Evolutionary conservation across 2,329 filamentous ascomycete genomes (phyloP).

Genomic region (Ophiostoma piceae): DNA sequence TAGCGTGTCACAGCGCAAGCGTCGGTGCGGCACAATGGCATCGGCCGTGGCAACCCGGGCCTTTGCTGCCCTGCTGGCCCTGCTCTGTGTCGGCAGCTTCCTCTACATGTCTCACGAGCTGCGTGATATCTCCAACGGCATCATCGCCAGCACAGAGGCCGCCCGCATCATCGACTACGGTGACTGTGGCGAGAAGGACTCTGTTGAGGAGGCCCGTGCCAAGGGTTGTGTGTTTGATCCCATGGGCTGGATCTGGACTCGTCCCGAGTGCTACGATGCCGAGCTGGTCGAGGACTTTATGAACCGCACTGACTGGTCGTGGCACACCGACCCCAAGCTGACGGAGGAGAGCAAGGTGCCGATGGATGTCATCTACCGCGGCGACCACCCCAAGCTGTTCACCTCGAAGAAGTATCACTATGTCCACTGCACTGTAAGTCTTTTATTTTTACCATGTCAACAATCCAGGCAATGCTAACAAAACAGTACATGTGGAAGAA

Average conservation of each 20-base stretch:
- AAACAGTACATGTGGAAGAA: conserved; percentile 26
- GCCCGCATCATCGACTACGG: conserved; percentile 21
- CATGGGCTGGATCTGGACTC: conserved; percentile 26
- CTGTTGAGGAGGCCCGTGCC: conserved; percentile 25
- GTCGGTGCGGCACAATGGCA: not conserved
- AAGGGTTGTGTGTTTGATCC: conserved; percentile 26
- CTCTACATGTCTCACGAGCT: conserved; percentile 10
- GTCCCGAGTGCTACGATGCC: conserved; percentile 26
- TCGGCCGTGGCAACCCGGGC: not conserved
- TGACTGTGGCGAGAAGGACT: conserved; percentile 23
- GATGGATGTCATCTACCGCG: conserved; percentile 21
- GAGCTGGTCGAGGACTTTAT: conserved; percentile 26
- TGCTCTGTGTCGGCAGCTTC: conserved; percentile 9
- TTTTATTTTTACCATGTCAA: not conserved
- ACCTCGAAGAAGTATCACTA: conserved; percentile 15
- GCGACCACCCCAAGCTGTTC: conserved; percentile 25
- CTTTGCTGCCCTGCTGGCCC: conserved; percentile 1
- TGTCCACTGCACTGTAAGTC: conserved; percentile 16
- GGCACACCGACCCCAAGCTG: conserved; percentile 25
- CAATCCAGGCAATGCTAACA: not conserved
- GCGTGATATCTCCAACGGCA: not conserved
- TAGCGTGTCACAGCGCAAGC: conserved; percentile 7
- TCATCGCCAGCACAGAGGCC: not conserved
- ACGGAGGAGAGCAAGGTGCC: conserved; percentile 20
- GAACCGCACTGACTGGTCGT: conserved; percentile 25